Conservation (phyloP, 768 basidiomycete species). For the Pleurotus salmoneostramineus region DNA sequence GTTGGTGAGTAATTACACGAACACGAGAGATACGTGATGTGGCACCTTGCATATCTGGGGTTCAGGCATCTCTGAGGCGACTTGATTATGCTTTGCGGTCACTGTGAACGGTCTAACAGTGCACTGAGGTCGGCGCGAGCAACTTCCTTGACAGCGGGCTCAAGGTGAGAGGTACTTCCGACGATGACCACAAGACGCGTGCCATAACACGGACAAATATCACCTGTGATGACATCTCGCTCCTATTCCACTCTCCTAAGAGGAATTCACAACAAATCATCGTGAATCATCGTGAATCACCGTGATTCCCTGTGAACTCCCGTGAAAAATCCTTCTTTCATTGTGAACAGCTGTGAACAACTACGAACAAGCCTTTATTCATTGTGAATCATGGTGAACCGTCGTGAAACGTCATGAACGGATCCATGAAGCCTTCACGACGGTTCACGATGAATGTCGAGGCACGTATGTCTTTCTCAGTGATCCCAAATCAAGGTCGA, state of each 20-base stretch:
- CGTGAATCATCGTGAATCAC: too few species aligned
- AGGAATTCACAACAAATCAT: too few species aligned
- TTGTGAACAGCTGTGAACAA: too few species aligned
- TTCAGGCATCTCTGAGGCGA: slow-evolving; percentile 57
- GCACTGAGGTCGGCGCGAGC: slow-evolving; percentile 5
- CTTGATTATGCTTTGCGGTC: not conserved
- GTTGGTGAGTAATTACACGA: slow-evolving; percentile 15
- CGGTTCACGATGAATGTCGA: too few species aligned
- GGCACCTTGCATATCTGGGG: slow-evolving; percentile 82
- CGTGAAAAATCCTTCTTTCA: too few species aligned
- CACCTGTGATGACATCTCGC: not conserved
- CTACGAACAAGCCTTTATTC: too few species aligned
- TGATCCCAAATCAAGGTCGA: too few species aligned
- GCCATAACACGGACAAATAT: slow-evolving; percentile 35
- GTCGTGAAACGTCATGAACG: too few species aligned
- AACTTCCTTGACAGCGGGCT: slow-evolving; percentile 7
- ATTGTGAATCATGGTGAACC: too few species aligned
- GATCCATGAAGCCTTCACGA: too few species aligned
- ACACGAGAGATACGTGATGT: slow-evolving; percentile 8
- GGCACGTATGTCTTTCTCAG: too few species aligned
- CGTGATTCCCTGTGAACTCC: too few species aligned
- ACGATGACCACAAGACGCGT: slow-evolving; percentile 31
- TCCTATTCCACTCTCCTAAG: not conserved
- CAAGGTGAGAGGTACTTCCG: slow-evolving; percentile 21
- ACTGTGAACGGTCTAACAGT: slow-evolving; percentile 7